Base-by-base conservation (phyloP, 2,329 filamentous ascomycete species). In the Epichloe scottii region DNA sequence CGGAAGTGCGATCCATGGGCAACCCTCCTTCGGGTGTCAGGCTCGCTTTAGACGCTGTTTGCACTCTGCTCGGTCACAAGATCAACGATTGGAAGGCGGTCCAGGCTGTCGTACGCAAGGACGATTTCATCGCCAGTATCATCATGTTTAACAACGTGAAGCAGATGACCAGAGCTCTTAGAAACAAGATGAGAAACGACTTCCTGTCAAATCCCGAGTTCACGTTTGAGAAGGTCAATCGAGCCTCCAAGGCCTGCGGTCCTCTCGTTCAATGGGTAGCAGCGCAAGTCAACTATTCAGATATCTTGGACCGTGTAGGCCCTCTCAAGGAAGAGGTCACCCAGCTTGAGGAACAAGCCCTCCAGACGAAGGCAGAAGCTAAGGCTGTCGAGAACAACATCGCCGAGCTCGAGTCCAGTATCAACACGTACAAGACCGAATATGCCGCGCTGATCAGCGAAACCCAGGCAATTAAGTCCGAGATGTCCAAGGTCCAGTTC, bases 81-180 rank as follows among this genome's bases (percentile, higher is more conserved):
- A 84, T 89, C 54, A 80, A 84, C 53, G 88, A 87, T 63, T 98
- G 93, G 93, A 95, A 90, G 72, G 83, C 81, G 12, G 89, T 97
- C 54, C 87, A 94, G 66, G 84, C 79, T 49, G 86, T 97, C 55
- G 82, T 98, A 53, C 87, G 91, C 60, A 82, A 82, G 52, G 93
- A 97, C 62, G 91, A 97, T 64, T 98, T 98, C 69, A 97, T 98
- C 68, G 87, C 89, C 46, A 96, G 88, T 69, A 98, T 98, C 62
- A 87, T 97, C 67, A 89, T 89, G 66, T 98, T 96, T 63, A 87
- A 96, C 73, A 98, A 96, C 62, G 90, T 93, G 68, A 84, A 77
- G 65, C 85, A 93, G 67, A 97, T 98, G 91, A 98, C 91, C 15
- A 85, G 82, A 60, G 71, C 73, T 26, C 77, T 93, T 58, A 80